These are phyloP conservation scores for Citrus reticulata DNA, from an alignment of 345 rosid genomes.

Conservation along the genomic window DNA sequence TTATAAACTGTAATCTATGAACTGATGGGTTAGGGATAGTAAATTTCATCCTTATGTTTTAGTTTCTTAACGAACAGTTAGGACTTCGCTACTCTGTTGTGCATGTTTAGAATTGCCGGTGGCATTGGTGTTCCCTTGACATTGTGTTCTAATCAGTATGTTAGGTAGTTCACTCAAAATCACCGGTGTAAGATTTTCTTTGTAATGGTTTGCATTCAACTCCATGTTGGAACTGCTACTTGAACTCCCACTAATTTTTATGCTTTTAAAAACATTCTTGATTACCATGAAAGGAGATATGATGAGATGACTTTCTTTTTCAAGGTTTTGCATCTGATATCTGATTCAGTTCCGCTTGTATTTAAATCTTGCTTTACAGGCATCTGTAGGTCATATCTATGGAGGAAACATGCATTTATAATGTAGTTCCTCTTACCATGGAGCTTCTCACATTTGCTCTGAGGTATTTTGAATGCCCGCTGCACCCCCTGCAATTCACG, in stretches of 20 bases:
- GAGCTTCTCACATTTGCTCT: not conserved
- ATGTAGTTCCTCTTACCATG: constrained; percentile 1
- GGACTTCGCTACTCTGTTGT: not conserved
- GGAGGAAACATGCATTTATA: constrained; percentile 63
- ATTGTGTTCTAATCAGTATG: not conserved
- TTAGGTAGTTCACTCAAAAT: not conserved
- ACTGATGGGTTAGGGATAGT: not conserved
- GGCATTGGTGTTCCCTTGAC: not conserved
- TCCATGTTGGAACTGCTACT: not conserved
- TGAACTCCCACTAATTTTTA: not conserved
- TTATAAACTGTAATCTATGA: not conserved
- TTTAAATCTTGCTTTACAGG: constrained; percentile 31
- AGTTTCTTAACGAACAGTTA: not conserved
- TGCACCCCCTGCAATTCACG: not conserved
- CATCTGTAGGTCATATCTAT: constrained; percentile 56
- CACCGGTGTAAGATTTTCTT: not conserved
- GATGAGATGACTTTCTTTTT: constrained; percentile 3
- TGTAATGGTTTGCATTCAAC: not conserved
- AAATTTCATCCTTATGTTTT: not conserved
- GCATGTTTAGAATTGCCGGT: not conserved
- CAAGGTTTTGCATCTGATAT: not conserved
- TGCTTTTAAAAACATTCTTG: not conserved
- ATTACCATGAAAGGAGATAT: not conserved
- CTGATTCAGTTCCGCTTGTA: constrained; percentile 10
- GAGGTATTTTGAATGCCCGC: not conserved